phyloP scores from a whole-genome alignment of 139 green algal species.

The Limnomonas spitsbergensis region DNA sequence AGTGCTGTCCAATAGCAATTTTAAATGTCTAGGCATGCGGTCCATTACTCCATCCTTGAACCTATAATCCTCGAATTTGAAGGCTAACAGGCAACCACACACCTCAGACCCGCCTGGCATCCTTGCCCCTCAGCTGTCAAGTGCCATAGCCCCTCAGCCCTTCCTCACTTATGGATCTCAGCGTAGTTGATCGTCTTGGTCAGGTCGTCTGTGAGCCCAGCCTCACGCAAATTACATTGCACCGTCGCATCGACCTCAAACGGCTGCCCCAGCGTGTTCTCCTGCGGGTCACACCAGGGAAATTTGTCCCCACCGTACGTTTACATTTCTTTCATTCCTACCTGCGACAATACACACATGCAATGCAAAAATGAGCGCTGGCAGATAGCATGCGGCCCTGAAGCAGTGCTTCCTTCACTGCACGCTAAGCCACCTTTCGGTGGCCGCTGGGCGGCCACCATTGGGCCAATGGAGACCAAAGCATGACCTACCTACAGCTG shows the following conservation, averaged over 20 bases:
- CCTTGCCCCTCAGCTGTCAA: too few relatives aligned
- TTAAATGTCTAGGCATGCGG: too few relatives aligned
- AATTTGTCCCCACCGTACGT: too few relatives aligned
- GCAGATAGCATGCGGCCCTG: not conserved
- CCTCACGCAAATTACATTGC: not conserved
- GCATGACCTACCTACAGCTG: too few relatives aligned
- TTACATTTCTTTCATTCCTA: too few relatives aligned
- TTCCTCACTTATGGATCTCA: slow-evolving; percentile 1
- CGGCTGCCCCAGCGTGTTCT: slow-evolving; percentile 11
- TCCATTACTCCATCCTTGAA: not conserved
- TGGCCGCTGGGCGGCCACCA: too few relatives aligned
- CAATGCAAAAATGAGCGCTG: not conserved
- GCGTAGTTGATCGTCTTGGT: slow-evolving; percentile 17
- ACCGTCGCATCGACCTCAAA: slow-evolving; percentile 13
- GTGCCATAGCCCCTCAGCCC: too few relatives aligned
- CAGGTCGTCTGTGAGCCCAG: not conserved
- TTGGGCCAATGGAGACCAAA: too few relatives aligned
- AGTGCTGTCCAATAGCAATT: too few relatives aligned
- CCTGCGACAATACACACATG: not conserved
- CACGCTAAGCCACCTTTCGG: too few relatives aligned
- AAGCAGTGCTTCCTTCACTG: not conserved
- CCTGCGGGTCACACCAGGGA: slow-evolving; percentile 5
- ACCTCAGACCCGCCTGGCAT: too few relatives aligned
- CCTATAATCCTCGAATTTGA: not conserved
- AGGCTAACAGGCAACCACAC: too few relatives aligned